Conservation (phyloP, 441 rosid species). For the Pelargonium citronellum region DNA sequence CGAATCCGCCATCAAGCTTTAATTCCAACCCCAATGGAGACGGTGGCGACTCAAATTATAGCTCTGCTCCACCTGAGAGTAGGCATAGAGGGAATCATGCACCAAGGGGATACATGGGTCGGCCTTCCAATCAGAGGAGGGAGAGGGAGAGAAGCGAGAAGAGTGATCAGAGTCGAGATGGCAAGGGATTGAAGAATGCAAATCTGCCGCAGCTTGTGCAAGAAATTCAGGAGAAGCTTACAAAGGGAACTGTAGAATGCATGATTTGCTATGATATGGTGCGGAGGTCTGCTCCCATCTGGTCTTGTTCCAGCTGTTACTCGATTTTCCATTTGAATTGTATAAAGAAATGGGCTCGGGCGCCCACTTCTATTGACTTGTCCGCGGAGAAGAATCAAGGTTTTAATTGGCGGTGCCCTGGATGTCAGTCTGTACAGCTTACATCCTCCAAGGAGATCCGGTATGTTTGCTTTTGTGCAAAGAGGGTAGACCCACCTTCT, state of each 20-base stretch:
- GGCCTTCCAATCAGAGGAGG: constrained; percentile 37
- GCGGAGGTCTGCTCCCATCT: constrained; percentile 65
- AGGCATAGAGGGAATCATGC: constrained; percentile 33
- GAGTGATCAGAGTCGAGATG: constrained; percentile 17
- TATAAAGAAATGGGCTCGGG: constrained; percentile 94
- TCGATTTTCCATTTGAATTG: constrained; percentile 90
- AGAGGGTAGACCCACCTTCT: constrained; percentile 80
- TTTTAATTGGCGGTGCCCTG: constrained; percentile 96
- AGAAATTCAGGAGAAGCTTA: constrained; percentile 84
- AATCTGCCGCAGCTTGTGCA: constrained; percentile 89
- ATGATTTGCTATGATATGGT: constrained; percentile 99
- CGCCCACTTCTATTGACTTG: constrained; percentile 81
- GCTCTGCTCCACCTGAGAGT: constrained; percentile 26
- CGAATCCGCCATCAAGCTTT: constrained; percentile 21
- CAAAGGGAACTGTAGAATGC: constrained; percentile 72
- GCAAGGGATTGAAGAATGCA: constrained; percentile 35
- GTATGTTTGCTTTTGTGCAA: constrained; percentile 82
- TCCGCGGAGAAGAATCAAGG: constrained; percentile 80
- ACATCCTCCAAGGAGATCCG: constrained; percentile 67
- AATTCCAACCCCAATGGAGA: constrained; percentile 22
- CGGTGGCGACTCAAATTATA: constrained; percentile 1
- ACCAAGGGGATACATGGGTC: constrained; percentile 27
- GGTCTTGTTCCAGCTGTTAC: constrained; percentile 96
- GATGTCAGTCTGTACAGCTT: constrained; percentile 87
- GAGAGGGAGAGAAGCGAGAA: constrained; percentile 34